These are phyloP conservation scores for Chaetomium fimeti DNA, from an alignment of 495 filamentous ascomycete genomes.

Conservation along the genomic window DNA sequence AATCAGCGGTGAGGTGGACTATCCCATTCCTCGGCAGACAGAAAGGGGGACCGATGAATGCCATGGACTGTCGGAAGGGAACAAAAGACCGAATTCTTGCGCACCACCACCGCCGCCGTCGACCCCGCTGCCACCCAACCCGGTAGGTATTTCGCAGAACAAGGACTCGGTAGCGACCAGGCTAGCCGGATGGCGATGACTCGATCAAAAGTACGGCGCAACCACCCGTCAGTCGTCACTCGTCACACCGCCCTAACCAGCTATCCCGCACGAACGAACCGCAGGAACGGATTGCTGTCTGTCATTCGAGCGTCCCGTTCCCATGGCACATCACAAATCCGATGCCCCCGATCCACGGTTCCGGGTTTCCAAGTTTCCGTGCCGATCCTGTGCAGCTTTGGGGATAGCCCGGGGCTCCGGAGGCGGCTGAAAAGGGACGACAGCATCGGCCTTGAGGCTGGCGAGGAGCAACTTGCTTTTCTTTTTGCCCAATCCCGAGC, in stretches of 20 bases:
- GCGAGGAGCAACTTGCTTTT: too few species aligned
- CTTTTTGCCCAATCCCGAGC: not conserved
- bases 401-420: not conserved
- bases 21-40: not conserved
- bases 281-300: too few species aligned
- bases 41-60: not conserved
- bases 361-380: not conserved
- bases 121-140: not conserved
- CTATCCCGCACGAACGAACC: not conserved
- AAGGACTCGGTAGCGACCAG: not conserved
- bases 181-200: not conserved
- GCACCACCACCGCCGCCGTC: not conserved
- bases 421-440: not conserved
- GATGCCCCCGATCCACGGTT: too few species aligned
- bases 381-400: not conserved
- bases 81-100: slow-evolving; percentile 1
- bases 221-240: slow-evolving; percentile 5
- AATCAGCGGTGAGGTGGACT: not conserved
- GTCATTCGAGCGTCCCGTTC: too few species aligned
- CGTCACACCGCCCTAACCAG: slow-evolving; percentile 15
- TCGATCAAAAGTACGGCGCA: not conserved
- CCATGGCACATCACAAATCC: not conserved
- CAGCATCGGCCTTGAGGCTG: not conserved
- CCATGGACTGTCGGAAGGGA: not conserved
- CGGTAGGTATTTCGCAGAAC: not conserved